Base-by-base conservation (phyloP, 176 grass and related monocot species). In the Oryza nivara region DNA sequence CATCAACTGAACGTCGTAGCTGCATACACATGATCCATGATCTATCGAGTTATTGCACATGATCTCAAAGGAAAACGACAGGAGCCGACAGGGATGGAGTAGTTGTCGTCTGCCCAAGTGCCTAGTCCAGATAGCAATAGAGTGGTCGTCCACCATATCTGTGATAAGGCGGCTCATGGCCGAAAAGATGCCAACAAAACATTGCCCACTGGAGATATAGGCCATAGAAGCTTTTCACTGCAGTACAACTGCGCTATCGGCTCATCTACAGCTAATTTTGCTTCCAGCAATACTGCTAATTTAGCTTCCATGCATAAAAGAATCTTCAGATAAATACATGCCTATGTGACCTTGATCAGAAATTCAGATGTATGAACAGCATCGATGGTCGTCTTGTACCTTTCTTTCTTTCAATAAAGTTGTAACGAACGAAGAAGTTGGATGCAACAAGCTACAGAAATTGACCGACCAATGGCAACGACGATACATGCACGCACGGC, bases 401-500 rank as follows among this genome's bases (percentile, higher is more conserved):
- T 32, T 54, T 9, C 35, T n/a, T 13, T 12, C 1, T 11, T 54
- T 35, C 4, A 1, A 1, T 28, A 67, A 30, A 68, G 44, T n/a
- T 14, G 14, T 15, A 51, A 1, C 40, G 44, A 41, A 41, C 8
- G 40, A 56, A 20, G 65, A 72, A 32, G 35, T 7, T 47, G 73
- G 35, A 38, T 23, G 64, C 23, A 46, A 46, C 12, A 12, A 56
- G 45, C 58, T n/a, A 40, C 0, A n/a, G 12, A n/a, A 58, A 58
- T 63, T 11, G 54, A 13, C 1, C 2, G 67, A 2, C 71, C 82
- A 81, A 81, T 80, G 11, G 77, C 20, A 26, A 49, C 28, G 26
- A 34, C 28, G 81, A 9, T 49, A 40, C 48, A 60, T 64, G 87
- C 81, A 69, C 30, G 76, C 13, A 58, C 38, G 45, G 13, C 38